Evolutionary conservation across 148 eudicot genomes (phyloP).

Genomic region (Heliosperma pusillum): DNA sequence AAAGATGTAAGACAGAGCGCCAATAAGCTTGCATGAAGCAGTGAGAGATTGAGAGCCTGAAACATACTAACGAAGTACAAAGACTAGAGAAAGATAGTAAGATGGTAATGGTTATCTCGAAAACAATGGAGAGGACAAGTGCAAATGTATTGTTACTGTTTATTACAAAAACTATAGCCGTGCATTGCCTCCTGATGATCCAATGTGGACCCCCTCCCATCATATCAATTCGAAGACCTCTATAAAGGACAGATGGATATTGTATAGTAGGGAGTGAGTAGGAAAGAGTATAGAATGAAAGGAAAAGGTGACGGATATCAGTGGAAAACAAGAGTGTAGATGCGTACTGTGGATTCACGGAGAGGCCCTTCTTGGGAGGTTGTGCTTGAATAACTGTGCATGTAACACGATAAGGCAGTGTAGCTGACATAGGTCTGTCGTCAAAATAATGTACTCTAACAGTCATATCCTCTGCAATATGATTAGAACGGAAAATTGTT

Average conservation of each 20-base stretch:
- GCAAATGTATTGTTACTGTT: neutral
- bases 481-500: conserved; percentile 1
- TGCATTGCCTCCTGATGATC: neutral
- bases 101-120: neutral
- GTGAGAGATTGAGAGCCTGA: too few species aligned
- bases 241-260: neutral
- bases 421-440: conserved; percentile 75
- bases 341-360: conserved; percentile 74
- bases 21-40: neutral
- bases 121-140: neutral
- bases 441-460: conserved; percentile 66
- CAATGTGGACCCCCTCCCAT: neutral
- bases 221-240: neutral
- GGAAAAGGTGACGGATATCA: neutral
- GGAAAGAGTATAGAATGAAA: neutral
- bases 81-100: neutral
- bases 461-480: conserved; percentile 75
- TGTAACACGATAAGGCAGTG: conserved; percentile 79
- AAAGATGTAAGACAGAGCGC: neutral
- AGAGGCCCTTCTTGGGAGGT: conserved; percentile 64
- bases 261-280: neutral
- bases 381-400: conserved; percentile 87
- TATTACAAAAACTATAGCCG: neutral
- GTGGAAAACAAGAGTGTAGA: neutral
- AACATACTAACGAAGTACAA: too few species aligned